Base-by-base conservation (phyloP, 306 rosid species). In the Potentilla sterilis region DNA sequence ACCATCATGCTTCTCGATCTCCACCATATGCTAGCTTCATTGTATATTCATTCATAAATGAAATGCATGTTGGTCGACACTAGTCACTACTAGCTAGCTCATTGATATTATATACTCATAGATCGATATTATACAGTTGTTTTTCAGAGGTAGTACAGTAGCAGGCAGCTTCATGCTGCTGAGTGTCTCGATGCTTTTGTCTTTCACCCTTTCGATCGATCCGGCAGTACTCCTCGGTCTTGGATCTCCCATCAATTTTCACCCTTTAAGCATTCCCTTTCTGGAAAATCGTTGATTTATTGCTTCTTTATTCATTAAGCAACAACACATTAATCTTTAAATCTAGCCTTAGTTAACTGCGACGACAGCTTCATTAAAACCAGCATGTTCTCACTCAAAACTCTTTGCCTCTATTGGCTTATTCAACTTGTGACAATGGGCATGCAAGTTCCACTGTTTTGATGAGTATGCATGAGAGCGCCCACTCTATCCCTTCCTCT, bases 191-290 rank as follows among this genome's bases (percentile, higher is more conserved):
- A 79, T 76, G 84, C 73, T 82, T 71, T 83, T 76, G 74, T 83
- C 83, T 77, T 80, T 77, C 69, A 58, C 57, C 9, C 77, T 73
- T 73, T 8, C 38, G 43, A 62, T 62, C 19, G 57, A 32, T 81
- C 42, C 21, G n/a, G 42, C 11, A 67, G 73, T 68, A 76, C 49
- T 59, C 78, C 24, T 32, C 40, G 64, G 67, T 49, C 88, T 90
- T 76, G 96, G 96, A 90, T 90, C 96, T 84, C 86, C 86, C 96
- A 55, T 80, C 58, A 92, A 54, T 80, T 66, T 75, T 24, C 59
- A 21, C 19, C 35, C 77, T 63, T 81, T 61, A 21, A 68, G 63
- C 78, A 80, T 72, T 79, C 34, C 83, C 80, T 78, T 75, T 82
- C 76, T 80, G 81, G 40, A 32, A 28, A 28, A 14, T 14, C 85